Evolutionary conservation across 371 early-diverging fungal genomes (phyloP).

Genomic region (Syncephalastrum sp.): DNA sequence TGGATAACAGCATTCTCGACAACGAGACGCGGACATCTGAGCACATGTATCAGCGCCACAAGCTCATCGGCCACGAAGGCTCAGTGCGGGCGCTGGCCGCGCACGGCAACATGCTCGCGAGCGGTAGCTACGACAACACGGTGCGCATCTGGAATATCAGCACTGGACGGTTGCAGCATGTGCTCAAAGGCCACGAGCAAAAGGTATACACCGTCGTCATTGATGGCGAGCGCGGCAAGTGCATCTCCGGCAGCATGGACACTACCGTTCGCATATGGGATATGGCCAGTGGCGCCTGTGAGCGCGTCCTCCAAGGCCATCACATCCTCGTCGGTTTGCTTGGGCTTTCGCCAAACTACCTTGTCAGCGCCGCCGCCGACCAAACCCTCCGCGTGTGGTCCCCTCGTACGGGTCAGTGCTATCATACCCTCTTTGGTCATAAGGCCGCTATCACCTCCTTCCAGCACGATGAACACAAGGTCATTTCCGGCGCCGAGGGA

Average conservation of each 20-base stretch:
- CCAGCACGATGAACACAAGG: slow-evolving; percentile 86
- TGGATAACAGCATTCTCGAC: slow-evolving; percentile 9
- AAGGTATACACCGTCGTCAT: slow-evolving; percentile 90
- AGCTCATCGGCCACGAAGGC: slow-evolving; percentile 80
- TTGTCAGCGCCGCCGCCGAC: slow-evolving; percentile 97
- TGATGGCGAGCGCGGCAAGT: slow-evolving; percentile 70
- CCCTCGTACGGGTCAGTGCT: slow-evolving; percentile 67
- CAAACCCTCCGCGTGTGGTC: slow-evolving; percentile 95
- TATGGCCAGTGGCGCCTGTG: slow-evolving; percentile 66
- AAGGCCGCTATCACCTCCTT: slow-evolving; percentile 92
- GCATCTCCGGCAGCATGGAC: slow-evolving; percentile 95
- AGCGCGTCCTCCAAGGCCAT: slow-evolving; percentile 62
- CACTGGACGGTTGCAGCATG: slow-evolving; percentile 62
- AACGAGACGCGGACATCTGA: slow-evolving; percentile 40
- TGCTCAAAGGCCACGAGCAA: slow-evolving; percentile 77
- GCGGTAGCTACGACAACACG: slow-evolving; percentile 92
- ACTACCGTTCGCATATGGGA: slow-evolving; percentile 92
- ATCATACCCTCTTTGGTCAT: slow-evolving; percentile 67
- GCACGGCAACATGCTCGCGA: slow-evolving; percentile 77
- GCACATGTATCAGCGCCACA: slow-evolving; percentile 60
- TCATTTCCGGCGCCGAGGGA: slow-evolving; percentile 93
- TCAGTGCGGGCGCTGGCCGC: slow-evolving; percentile 94
- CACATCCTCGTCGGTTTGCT: slow-evolving; percentile 90
- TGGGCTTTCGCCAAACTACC: slow-evolving; percentile 73
- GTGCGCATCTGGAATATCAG: slow-evolving; percentile 91